Conservation (phyloP, 1,139 yeast species). For the Tardiomyces blankii region DNA sequence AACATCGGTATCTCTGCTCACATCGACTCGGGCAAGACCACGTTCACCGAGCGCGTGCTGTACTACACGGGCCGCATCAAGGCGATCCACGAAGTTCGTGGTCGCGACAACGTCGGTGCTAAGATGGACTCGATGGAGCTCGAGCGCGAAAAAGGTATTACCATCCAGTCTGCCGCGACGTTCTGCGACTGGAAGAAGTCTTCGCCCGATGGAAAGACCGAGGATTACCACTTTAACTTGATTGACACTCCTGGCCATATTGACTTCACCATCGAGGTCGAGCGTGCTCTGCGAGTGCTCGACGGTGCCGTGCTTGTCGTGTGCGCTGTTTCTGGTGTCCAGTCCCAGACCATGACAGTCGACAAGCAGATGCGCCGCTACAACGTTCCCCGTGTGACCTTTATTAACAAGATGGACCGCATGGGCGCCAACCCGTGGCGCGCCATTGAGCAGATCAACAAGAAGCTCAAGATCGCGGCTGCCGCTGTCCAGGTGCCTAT, state of each 20-base stretch:
- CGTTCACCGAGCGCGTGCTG: conserved; percentile 93
- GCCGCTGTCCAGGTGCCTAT: conserved; percentile 98
- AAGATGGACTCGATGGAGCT: conserved; percentile 98
- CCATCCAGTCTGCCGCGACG: conserved; percentile 97
- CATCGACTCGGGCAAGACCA: conserved; percentile 93
- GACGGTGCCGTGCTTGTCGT: conserved; percentile 98
- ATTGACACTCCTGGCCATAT: conserved; percentile 97
- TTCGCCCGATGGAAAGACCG: conserved; percentile 18
- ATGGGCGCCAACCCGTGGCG: conserved; percentile 98
- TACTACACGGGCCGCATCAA: conserved; percentile 96
- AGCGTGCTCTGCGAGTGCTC: conserved; percentile 89
- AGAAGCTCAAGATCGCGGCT: conserved; percentile 82
- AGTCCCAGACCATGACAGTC: conserved; percentile 95
- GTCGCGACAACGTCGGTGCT: conserved; percentile 96
- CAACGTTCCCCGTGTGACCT: conserved; percentile 92
- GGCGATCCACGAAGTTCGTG: conserved; percentile 97
- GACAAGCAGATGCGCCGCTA: conserved; percentile 99
- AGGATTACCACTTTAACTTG: conserved; percentile 75
- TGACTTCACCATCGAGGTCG: conserved; percentile 97
- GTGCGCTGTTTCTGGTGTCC: conserved; percentile 97
- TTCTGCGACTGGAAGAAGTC: conserved; percentile 89
- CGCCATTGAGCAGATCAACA: conserved; percentile 84
- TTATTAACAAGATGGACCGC: conserved; percentile 96
- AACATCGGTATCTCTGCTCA: conserved; percentile 98
- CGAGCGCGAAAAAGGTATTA: conserved; percentile 95